Evolutionary conservation across 2,329 filamentous ascomycete genomes (phyloP).

Genomic region (Diaporthe sp.): DNA sequence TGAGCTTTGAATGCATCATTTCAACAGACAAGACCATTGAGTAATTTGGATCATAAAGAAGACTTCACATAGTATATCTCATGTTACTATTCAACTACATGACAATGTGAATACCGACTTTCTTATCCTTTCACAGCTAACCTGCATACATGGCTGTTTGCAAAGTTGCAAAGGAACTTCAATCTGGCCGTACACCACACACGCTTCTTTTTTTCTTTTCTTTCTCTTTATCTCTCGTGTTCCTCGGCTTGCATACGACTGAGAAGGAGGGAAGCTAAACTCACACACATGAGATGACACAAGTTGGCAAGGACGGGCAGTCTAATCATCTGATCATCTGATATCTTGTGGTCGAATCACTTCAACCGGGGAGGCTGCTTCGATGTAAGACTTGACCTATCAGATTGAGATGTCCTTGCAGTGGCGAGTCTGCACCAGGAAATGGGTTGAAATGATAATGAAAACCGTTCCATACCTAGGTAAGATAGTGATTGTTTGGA

Average conservation of each 20-base stretch:
- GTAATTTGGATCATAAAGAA: not conserved
- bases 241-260: too few species aligned
- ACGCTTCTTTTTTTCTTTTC: not conserved
- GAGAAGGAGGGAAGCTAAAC: too few species aligned
- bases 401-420: not conserved
- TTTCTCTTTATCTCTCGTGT: too few species aligned
- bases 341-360: not conserved
- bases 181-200: too few species aligned
- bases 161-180: not conserved
- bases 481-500: not conserved
- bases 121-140: not conserved
- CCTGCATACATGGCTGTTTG: not conserved
- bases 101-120: not conserved
- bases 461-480: not conserved
- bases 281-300: not conserved
- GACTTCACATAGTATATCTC: too few species aligned
- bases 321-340: not conserved
- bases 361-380: not conserved
- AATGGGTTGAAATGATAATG: too few species aligned
- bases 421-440: not conserved
- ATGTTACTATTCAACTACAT: too few species aligned
- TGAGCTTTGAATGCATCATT: not conserved
- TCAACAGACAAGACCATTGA: too few species aligned
- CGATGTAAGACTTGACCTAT: not conserved
- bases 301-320: not conserved